Percentiles rank a stretch among this genome's conserved stretches.
Evolutionary conservation across 805 yeast species (phyloP).

Genomic region (Barnettozyma siamensis): DNA sequence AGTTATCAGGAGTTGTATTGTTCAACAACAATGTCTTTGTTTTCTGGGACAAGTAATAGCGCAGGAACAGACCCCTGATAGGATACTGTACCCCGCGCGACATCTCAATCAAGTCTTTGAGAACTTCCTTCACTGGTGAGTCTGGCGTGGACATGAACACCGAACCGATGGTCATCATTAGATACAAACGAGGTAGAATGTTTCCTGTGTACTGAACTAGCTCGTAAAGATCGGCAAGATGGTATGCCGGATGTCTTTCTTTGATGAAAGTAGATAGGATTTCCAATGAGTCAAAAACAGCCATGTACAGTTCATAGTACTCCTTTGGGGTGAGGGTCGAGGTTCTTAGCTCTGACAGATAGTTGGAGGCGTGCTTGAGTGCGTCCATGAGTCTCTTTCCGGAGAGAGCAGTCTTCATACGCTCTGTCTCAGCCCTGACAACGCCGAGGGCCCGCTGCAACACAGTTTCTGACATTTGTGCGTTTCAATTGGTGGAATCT

Average conservation of each 20-base stretch:
- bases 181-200: conserved; percentile 82
- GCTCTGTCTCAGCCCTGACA: conserved; percentile 7
- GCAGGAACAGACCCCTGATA: conserved; percentile 78
- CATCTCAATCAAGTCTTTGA: conserved; percentile 98
- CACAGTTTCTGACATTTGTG: conserved; percentile 4
- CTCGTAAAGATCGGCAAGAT: conserved; percentile 86
- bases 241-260: conserved; percentile 62
- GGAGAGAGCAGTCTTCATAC: conserved; percentile 6
- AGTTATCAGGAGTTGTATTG: conserved; percentile 21
- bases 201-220: conserved; percentile 94
- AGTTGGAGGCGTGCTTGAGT: conserved; percentile 75
- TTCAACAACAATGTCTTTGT: conserved; percentile 43
- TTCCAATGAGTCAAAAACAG: conserved; percentile 77
- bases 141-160: conserved; percentile 74
- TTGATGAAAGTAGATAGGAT: conserved; percentile 57
- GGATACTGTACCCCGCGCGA: conserved; percentile 96
- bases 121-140: conserved; percentile 77
- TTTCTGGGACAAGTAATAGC: conserved; percentile 84
- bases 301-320: conserved; percentile 85
- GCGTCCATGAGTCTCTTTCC: conserved; percentile 73
- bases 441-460: conserved; percentile 7
- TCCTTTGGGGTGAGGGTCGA: conserved; percentile 76
- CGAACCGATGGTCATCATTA: conserved; percentile 94
- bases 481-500: too few relatives aligned
- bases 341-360: conserved; percentile 77